phyloP scores from a whole-genome alignment of 2,329 filamentous ascomycete genomes.

The Alternaria postmessia region DNA sequence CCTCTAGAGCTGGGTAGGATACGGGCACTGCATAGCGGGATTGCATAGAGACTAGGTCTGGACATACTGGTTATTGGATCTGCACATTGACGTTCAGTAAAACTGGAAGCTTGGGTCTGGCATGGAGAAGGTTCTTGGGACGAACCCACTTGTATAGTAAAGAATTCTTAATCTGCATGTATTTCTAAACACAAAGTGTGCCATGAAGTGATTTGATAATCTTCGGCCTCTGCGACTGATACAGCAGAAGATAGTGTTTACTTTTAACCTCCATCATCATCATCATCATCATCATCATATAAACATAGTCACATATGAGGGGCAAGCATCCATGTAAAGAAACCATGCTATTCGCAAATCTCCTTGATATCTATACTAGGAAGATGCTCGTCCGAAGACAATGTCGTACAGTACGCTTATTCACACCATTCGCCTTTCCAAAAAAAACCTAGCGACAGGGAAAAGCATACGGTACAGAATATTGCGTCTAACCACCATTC shows the following conservation, averaged over 20 bases:
- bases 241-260: not conserved
- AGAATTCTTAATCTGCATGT: not conserved
- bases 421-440: not conserved
- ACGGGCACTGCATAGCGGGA: too few species aligned
- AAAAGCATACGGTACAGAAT: not conserved
- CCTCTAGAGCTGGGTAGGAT: not conserved
- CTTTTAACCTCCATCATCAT: not conserved
- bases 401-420: not conserved
- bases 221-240: not conserved
- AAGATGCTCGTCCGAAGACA: not conserved
- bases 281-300: not conserved
- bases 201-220: not conserved
- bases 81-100: not conserved
- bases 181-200: not conserved
- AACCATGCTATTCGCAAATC: conserved; percentile 1
- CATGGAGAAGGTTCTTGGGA: not conserved
- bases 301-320: not conserved
- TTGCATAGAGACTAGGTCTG: not conserved
- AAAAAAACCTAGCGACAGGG: not conserved
- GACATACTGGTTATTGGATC: too few species aligned
- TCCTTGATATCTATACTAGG: not conserved
- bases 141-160: not conserved
- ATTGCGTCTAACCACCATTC: not conserved
- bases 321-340: not conserved
- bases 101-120: not conserved